Base-by-base conservation (phyloP, 148 eudicot genomes). In the Camellia lanceoleosa region DNA sequence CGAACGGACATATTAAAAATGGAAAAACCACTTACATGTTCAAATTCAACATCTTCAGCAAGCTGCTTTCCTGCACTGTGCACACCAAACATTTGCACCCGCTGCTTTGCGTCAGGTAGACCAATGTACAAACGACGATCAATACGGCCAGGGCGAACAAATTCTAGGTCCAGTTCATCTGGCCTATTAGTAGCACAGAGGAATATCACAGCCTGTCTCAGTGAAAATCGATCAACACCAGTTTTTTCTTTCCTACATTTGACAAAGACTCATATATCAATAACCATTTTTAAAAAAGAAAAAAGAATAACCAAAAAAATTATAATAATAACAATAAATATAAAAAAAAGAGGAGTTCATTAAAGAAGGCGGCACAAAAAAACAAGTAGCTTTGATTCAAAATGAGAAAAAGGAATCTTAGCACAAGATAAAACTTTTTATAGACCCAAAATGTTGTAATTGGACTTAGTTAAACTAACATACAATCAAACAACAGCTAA, bases 161-260 rank as follows among this genome's bases (percentile, higher is more conserved):
- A 89, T 42, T 92, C 95, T 51, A 83, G 78, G 79, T 95, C 97
- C 79, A 95, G 80, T 80, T 90, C 97, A 89, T 92, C 95, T 63
- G 97, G 98, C 85, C 98, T 88, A 89, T 95, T 95, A 71, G 98
- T 95, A 71, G 98, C 98, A 82, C 98, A 95, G 65, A 95, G 88
- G 87, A 94, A 95, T 78, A 92, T 92, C 77, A 95, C 91, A 75
- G 98, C 94, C 85, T 95, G 97, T 80, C 91, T 85, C 38, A 92
- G 88, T 16, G 98, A 94, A 83, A 86, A 89, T 44, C 98, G 89
- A 81, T 95, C 98, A 58, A 91, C 92, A 55, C 98, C 98, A 20
- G 95, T 95, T 85, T 79, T 90, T 80, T 87, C 95, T 88, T 91
- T 92, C 54, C 98, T 95, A 85, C 80, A 81, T 47, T 30, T 38